phyloP scores from a whole-genome alignment of 1,284 basidiomycete species.

The Pterulicium gracile region DNA sequence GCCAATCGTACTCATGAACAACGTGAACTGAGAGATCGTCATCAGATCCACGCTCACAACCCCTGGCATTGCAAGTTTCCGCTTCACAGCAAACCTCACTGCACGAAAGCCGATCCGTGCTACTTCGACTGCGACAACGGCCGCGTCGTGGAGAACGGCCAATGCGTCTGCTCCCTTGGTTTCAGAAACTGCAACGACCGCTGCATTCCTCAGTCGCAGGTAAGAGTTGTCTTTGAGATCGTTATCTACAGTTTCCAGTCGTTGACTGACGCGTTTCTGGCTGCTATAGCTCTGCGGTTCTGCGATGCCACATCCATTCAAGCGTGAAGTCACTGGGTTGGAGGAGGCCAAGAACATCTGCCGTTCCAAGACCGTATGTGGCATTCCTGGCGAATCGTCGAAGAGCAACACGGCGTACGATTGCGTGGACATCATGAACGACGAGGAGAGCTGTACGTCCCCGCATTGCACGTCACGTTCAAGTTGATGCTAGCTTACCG shows the following conservation, averaged over 20 bases:
- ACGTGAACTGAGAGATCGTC: neutral
- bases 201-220: neutral
- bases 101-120: neutral
- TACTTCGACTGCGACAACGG: neutral
- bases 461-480: neutral
- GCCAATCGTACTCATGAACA: neutral
- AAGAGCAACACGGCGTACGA: neutral
- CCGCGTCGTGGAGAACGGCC: neutral
- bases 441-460: neutral
- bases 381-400: neutral
- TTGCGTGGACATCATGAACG: neutral
- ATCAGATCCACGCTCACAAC: neutral
- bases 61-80: constrained; percentile 1
- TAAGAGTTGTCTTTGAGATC: neutral
- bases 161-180: neutral
- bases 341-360: constrained; percentile 1
- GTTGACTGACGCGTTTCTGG: too few species aligned
- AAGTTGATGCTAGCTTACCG: neutral
- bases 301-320: neutral
- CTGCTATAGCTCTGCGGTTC: neutral
- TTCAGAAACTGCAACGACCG: neutral
- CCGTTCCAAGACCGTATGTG: constrained; percentile 1
- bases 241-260: too few species aligned
- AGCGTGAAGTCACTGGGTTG: neutral
- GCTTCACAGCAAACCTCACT: neutral